Percentiles rank a stretch among this genome's conserved stretches.
Conservation (phyloP, 2,329 filamentous ascomycete species). For the Hortaea werneckii region DNA sequence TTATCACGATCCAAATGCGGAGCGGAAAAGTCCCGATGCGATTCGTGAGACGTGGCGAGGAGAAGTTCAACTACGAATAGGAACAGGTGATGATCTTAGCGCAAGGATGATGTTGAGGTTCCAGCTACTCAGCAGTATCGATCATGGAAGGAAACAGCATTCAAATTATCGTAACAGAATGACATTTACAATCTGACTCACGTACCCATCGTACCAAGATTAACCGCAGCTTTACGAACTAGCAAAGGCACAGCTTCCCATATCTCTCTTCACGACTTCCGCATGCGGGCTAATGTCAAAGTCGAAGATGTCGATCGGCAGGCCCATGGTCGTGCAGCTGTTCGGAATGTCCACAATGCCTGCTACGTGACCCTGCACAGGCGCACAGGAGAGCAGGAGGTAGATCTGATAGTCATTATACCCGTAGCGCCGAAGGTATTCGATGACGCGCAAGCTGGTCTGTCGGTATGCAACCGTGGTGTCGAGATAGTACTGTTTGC, state of each 20-base stretch:
- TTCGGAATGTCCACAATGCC: constrained; percentile 53
- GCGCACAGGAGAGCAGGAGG: constrained; percentile 72
- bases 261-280: constrained; percentile 51
- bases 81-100: no score
- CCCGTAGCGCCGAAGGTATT: constrained; percentile 66
- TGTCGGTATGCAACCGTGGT: constrained; percentile 79
- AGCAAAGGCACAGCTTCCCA: constrained; percentile 61
- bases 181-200: background rate
- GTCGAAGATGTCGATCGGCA: constrained; percentile 91
- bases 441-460: constrained; percentile 62
- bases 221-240: constrained; percentile 19
- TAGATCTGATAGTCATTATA: constrained; percentile 72
- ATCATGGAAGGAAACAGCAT: no score
- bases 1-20: constrained; percentile 64
- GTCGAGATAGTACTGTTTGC: constrained; percentile 84
- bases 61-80: constrained; percentile 45
- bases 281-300: constrained; percentile 72
- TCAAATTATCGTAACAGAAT: no score
- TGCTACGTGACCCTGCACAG: constrained; percentile 77
- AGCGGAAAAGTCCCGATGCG: constrained; percentile 54
- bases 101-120: no score
- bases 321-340: constrained; percentile 67
- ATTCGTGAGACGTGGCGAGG: constrained; percentile 58
- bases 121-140: no score
- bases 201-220: background rate